Base-by-base conservation (phyloP, 1,139 yeast species). In the Arxiozyma telluris region DNA sequence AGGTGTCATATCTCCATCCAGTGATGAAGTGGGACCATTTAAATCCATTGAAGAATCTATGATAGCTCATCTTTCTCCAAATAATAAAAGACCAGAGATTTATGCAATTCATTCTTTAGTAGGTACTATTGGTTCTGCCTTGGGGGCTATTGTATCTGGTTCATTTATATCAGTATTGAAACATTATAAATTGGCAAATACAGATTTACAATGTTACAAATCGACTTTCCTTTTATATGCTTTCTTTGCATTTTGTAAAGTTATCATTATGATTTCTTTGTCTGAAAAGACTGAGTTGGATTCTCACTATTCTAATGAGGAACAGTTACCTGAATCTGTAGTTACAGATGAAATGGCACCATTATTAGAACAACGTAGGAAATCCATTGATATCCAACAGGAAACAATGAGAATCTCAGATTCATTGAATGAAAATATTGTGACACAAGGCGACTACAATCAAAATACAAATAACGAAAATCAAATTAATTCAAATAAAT, bases 11-110 rank as follows among this genome's bases (percentile, higher is more conserved):
- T 87, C 96, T 1, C 96, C 96, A 0, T 82, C 91, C 43, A 96
- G 96, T 18, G 93, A 85, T 63, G 97, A 90, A 65, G 88, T 93
- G 0, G 97, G 97, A 0, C 97, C 97, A 0, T 90, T 90, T 70
- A 85, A 87, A 64, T 82, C 95, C 1, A 82, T 90, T 22, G 97
- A 90, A 66, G 96, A 90, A 66, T 86, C 95, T 0, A 79, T 87
- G 38, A 75, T 90, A 54, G 96, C 96, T 0, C 95, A 88, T 68
- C 71, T 90, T 60, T 84, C 95, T 0, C 81, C 84, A 0, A 76
- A 76, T 50, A 76, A 75, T 50, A 80, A 80, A 54, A 74, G 95
- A 49, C 85, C 96, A 0, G 89, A 83, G 57, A 75, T 88, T 0
- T 89, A 83, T 72, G 81, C 96, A 0, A 76, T 71, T 56, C 75